These are phyloP conservation scores for Candida vaughaniae DNA, from an alignment of 805 yeast species.

Conservation along the genomic window DNA sequence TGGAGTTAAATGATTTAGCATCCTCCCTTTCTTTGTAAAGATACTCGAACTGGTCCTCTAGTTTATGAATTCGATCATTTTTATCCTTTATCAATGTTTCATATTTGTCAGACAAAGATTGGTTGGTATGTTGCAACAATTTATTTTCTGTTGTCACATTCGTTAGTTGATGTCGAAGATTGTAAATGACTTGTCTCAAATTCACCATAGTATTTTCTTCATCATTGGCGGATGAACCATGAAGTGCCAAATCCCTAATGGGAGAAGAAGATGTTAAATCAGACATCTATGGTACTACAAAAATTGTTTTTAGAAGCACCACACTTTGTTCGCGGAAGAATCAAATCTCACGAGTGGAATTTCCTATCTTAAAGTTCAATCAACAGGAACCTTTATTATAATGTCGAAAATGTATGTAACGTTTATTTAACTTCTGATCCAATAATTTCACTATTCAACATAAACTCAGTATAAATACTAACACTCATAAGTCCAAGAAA, in stretches of 20 bases:
- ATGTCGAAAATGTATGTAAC: slow-evolving; percentile 51
- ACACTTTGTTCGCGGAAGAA: not conserved
- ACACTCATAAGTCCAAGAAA: slow-evolving; percentile 71
- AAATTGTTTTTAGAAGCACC: too few species aligned
- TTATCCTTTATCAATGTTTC: slow-evolving; percentile 30
- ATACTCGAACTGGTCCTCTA: slow-evolving; percentile 37
- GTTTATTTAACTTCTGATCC: too few species aligned
- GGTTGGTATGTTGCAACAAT: slow-evolving; percentile 27
- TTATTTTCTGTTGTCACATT: slow-evolving; percentile 33
- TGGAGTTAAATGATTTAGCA: slow-evolving; percentile 29
- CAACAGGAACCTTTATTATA: too few species aligned
- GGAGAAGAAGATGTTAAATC: slow-evolving; percentile 7
- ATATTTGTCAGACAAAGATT: slow-evolving; percentile 21
- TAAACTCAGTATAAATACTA: slow-evolving; percentile 6
- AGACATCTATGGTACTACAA: slow-evolving; percentile 4
- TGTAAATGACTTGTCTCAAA: slow-evolving; percentile 20
- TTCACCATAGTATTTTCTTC: slow-evolving; percentile 11
- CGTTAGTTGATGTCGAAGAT: slow-evolving; percentile 32
- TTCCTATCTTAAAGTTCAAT: too few species aligned
- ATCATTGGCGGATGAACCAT: not conserved
- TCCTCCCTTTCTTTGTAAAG: slow-evolving; percentile 33
- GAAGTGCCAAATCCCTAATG: not conserved
- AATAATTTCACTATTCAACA: too few species aligned
- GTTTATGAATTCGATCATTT: slow-evolving; percentile 28
- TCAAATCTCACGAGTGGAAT: not conserved